These are phyloP conservation scores for Carpinus fangiana DNA, from an alignment of 306 rosid genomes.

Conservation along the genomic window DNA sequence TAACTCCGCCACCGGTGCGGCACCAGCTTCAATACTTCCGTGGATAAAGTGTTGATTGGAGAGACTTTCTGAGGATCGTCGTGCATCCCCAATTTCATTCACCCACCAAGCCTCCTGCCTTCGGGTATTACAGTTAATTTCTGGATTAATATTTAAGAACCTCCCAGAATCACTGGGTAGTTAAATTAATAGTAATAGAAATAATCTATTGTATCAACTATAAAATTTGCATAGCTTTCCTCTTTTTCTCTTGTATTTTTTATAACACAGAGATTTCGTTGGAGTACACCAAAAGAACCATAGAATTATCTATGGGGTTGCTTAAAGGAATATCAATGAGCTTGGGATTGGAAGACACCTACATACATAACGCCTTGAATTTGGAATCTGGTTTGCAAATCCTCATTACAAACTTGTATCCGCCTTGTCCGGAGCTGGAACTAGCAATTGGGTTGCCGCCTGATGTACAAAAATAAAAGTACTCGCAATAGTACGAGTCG, in stretches of 20 bases:
- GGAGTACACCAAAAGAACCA: constrained; percentile 41
- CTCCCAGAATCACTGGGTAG: too few species aligned
- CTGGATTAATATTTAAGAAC: too few species aligned
- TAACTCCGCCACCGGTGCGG: too few species aligned
- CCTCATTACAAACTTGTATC: constrained; percentile 51
- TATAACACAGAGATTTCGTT: constrained; percentile 34
- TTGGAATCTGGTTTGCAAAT: constrained; percentile 46
- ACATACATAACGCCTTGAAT: constrained; percentile 40
- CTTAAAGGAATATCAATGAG: constrained; percentile 57
- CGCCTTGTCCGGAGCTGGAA: constrained; percentile 72
- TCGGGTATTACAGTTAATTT: constrained; percentile 34
- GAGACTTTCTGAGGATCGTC: constrained; percentile 57
- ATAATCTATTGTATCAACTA: too few species aligned
- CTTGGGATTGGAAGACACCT: constrained; percentile 46
- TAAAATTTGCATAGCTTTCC: too few species aligned
- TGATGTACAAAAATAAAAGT: too few species aligned
- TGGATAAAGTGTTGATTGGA: constrained; percentile 45
- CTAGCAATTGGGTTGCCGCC: constrained; percentile 68
- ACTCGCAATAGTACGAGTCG: too few species aligned
- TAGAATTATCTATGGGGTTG: constrained; percentile 42
- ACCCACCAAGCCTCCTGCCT: constrained; percentile 52
- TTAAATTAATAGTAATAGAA: too few species aligned
- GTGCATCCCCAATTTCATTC: constrained; percentile 56
- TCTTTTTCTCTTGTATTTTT: too few species aligned
- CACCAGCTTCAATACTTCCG: constrained; percentile 43